Evolutionary conservation across 2,329 filamentous ascomycete species (phyloP), one percentile per base, ranked within the genome.

Genomic region (Cladosporium sp.): DNA sequence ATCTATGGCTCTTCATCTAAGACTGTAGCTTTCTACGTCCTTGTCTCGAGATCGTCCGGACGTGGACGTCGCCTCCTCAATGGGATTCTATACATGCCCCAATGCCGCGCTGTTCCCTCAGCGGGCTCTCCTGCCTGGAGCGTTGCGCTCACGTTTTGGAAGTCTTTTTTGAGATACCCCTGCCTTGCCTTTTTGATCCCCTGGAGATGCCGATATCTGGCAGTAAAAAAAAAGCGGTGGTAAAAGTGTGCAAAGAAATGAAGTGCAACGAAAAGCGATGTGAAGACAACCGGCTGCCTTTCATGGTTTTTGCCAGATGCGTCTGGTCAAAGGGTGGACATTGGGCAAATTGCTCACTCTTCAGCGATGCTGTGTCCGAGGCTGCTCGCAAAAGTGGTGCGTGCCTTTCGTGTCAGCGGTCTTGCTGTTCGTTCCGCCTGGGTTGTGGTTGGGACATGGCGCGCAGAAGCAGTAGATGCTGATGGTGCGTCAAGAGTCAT

Each of bases 241-340:
- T 20, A 50, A 50, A 5, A 50, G 30, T 50, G 47, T 50, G 47
- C 47, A 50, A 50, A 50, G 47, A 50, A 37, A 50, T 22, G 47
- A 50, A 50, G 11, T 7, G 9, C 19, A n/a, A 5, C 9, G 1
- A 9, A 11, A 50, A 20, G 47, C 17, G 11, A 50, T 14, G 9
- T 9, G 11, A 37, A 3, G n/a, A 20, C 28, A 34, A 12, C 30
- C 3, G 9, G 30, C 30, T 12, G 30, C 3, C 30, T 34, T 8
- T 34, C 11, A 8, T 12, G 3, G 7, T 9, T 34, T 9, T 2
- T 34, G 4, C 4, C 11, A 34, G 30, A 3, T 34, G 30, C 11
- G 30, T 34, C 30, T 12, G 8, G 22, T 17, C 15, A 17, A 12
- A n/a, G n/a, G n/a, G n/a, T n/a, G n/a, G n/a, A n/a, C n/a, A n/a